phyloP scores from a whole-genome alignment of 768 basidiomycete species.

The Hericium rajendrae region DNA sequence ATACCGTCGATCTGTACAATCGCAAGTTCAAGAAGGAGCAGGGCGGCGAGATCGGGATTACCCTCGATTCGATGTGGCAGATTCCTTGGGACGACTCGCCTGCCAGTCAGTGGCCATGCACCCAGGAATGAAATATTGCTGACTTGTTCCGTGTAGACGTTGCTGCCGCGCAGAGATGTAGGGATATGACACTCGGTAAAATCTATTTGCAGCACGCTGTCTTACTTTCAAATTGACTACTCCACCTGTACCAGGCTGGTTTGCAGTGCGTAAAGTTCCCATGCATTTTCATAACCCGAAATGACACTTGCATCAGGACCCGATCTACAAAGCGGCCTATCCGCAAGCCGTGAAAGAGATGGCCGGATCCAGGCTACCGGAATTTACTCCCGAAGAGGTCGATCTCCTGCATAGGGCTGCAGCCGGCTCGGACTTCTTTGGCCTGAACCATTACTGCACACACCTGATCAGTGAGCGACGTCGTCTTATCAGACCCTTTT shows the following conservation, averaged over 20 bases:
- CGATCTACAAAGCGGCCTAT: slow-evolving; percentile 65
- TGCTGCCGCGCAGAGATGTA: slow-evolving; percentile 30
- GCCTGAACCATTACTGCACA: slow-evolving; percentile 66
- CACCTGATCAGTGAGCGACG: slow-evolving; percentile 42
- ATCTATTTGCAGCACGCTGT: no score
- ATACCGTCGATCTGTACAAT: slow-evolving; percentile 57
- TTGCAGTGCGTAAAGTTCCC: slow-evolving; percentile 25
- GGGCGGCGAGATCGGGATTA: slow-evolving; percentile 64
- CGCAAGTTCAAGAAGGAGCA: slow-evolving; percentile 47
- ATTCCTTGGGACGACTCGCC: slow-evolving; percentile 62
- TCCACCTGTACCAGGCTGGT: slow-evolving; percentile 31
- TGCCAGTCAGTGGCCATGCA: slow-evolving; percentile 40
- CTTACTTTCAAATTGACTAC: background rate
- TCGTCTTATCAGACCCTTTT: background rate
- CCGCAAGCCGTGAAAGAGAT: slow-evolving; percentile 49
- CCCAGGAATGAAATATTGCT: background rate
- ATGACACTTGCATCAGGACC: slow-evolving; percentile 31
- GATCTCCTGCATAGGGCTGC: slow-evolving; percentile 39
- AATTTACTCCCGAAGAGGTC: slow-evolving; percentile 47
- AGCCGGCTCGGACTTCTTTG: slow-evolving; percentile 59
- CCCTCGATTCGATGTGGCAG: slow-evolving; percentile 66
- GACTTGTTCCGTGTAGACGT: slow-evolving; percentile 22
- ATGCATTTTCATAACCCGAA: background rate
- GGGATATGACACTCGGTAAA: slow-evolving; percentile 33
- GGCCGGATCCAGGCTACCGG: slow-evolving; percentile 47